Conservation (phyloP, 2,329 filamentous ascomycete species). For the Xylariaceae sp. region DNA sequence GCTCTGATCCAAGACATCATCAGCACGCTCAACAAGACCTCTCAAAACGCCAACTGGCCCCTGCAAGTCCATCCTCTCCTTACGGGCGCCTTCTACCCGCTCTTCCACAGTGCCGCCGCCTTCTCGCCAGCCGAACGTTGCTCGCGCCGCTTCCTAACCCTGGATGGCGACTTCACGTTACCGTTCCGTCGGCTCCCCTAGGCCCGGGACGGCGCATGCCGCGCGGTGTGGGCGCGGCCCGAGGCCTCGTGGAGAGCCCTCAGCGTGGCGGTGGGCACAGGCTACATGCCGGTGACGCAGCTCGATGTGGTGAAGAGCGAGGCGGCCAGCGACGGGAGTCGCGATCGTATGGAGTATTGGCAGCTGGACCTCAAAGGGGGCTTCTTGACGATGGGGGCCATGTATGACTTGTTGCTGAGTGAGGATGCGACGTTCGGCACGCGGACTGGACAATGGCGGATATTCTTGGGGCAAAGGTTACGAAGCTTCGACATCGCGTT, state of each 20-base stretch:
- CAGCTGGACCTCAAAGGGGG: slow-evolving; percentile 13
- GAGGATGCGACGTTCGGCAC: not conserved
- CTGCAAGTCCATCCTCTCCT: no score
- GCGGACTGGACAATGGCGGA: no score
- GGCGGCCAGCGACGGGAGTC: not conserved
- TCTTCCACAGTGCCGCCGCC: no score
- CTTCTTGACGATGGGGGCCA: slow-evolving; percentile 16
- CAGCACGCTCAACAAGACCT: slow-evolving; percentile 2
- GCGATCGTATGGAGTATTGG: not conserved
- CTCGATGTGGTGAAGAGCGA: not conserved
- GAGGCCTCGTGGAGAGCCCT: no score
- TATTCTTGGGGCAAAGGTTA: slow-evolving; percentile 14
- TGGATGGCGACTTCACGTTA: not conserved
- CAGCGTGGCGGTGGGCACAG: no score
- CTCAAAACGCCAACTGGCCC: not conserved
- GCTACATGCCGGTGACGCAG: no score
- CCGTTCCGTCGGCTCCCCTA: no score
- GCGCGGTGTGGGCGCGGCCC: no score
- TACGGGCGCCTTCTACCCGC: no score
- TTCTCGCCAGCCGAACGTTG: no score
- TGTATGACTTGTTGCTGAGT: slow-evolving; percentile 17
- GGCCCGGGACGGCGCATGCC: slow-evolving; percentile 1
- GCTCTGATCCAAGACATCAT: slow-evolving; percentile 8
- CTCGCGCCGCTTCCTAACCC: not conserved
- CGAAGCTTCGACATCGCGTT: slow-evolving; percentile 14